Conservation (phyloP, 2,329 filamentous ascomycete genomes). For the Echinosphaeria canescens region DNA sequence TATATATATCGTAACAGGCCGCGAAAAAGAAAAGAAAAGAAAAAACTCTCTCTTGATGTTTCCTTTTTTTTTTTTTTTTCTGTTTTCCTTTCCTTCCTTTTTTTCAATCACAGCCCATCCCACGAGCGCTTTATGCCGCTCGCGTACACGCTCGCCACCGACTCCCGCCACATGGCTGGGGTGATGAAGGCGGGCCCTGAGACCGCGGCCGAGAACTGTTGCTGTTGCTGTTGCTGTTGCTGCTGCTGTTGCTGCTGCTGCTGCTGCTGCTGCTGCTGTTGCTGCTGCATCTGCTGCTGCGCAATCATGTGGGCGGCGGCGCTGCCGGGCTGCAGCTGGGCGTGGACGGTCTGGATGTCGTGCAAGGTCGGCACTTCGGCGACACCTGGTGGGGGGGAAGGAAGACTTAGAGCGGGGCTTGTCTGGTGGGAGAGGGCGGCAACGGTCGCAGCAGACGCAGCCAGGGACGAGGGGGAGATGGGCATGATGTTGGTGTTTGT, state of each 20-base stretch:
- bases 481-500: too few relatives aligned
- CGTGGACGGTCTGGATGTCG: conserved; percentile 24
- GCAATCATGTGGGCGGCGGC: conserved; percentile 10
- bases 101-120: too few relatives aligned
- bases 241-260: neutral
- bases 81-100: too few relatives aligned
- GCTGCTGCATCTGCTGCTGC: conserved; percentile 24
- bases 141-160: conserved; percentile 46
- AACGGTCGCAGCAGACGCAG: conserved; percentile 6
- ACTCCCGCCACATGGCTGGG: conserved; percentile 54
- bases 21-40: too few relatives aligned
- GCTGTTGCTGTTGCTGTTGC: conserved; percentile 7
- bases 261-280: conserved; percentile 2
- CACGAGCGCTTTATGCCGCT: conserved; percentile 39
- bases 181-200: conserved; percentile 39
- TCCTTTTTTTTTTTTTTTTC: too few relatives aligned
- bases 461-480: too few relatives aligned
- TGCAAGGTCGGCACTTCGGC: conserved; percentile 30
- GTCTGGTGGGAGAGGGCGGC: conserved; percentile 19
- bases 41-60: too few relatives aligned
- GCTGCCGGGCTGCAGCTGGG: conserved; percentile 15
- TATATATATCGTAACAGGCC: too few relatives aligned
- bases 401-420: conserved; percentile 24
- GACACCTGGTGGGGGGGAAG: conserved; percentile 23
- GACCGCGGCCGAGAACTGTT: conserved; percentile 28